These are phyloP conservation scores for Vigna mungo DNA, from an alignment of 306 rosid species.

Conservation along the genomic window DNA sequence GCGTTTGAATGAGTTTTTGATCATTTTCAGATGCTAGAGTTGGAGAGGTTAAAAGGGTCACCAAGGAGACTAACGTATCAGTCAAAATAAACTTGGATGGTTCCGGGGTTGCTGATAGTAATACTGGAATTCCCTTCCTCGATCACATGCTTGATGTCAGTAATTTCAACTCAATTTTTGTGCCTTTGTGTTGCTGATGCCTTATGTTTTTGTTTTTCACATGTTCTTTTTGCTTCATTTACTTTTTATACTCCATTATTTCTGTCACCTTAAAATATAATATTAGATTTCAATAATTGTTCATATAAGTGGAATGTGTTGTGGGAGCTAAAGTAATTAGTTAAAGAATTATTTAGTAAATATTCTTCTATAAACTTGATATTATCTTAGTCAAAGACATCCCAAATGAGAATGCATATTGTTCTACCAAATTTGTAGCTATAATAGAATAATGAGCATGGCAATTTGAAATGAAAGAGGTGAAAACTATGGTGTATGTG, in stretches of 20 bases:
- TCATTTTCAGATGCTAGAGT: slow-evolving; percentile 66
- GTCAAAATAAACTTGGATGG: slow-evolving; percentile 94
- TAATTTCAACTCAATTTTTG: slow-evolving; percentile 30
- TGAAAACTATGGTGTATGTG: slow-evolving; percentile 16
- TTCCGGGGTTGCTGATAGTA: slow-evolving; percentile 74
- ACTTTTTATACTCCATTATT: neutral
- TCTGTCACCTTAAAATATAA: neutral
- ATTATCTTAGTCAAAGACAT: neutral
- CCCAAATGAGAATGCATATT: neutral
- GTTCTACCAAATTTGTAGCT: neutral
- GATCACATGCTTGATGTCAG: slow-evolving; percentile 98
- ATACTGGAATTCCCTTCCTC: slow-evolving; percentile 92
- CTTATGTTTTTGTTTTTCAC: neutral
- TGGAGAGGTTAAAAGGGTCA: slow-evolving; percentile 90
- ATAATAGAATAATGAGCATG: neutral
- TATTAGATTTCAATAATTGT: slow-evolving; percentile 2
- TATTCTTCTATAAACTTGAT: neutral
- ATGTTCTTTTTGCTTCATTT: slow-evolving; percentile 2
- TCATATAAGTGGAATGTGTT: neutral
- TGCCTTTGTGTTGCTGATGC: slow-evolving; percentile 1
- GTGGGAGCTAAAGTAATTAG: neutral
- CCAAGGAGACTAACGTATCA: slow-evolving; percentile 82
- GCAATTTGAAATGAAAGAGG: slow-evolving; percentile 11
- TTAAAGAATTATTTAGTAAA: neutral
- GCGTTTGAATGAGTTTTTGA: slow-evolving; percentile 2